A percentile compares a stretch with the other conserved stretches of the same genome.
phyloP scores from a whole-genome alignment of 2,329 filamentous ascomycete species.

The Pestalotiopsis sp. region DNA sequence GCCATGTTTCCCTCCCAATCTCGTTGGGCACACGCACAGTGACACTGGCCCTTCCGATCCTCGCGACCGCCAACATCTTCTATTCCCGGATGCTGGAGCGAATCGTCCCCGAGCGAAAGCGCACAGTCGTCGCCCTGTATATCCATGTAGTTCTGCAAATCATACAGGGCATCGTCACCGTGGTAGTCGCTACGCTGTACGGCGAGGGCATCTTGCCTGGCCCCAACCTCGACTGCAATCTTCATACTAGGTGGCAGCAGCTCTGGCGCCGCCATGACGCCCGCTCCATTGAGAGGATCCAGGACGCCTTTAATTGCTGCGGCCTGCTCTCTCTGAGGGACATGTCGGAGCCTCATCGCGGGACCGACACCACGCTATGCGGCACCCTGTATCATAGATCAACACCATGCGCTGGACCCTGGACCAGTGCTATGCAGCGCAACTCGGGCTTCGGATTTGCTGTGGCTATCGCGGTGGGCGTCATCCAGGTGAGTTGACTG shows the following conservation, averaged over 20 bases:
- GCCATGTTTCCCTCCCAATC: slow-evolving; percentile 30
- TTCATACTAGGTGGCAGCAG: slow-evolving; percentile 58
- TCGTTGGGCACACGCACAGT: slow-evolving; percentile 29
- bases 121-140: slow-evolving; percentile 21
- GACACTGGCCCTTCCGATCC: slow-evolving; percentile 30
- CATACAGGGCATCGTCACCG: slow-evolving; percentile 43
- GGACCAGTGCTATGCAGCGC: slow-evolving; percentile 57
- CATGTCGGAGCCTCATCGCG: slow-evolving; percentile 56
- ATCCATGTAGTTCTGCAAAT: slow-evolving; percentile 39
- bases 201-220: slow-evolving; percentile 37
- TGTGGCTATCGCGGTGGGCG: slow-evolving; percentile 53
- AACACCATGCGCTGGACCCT: slow-evolving; percentile 53
- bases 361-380: slow-evolving; percentile 41
- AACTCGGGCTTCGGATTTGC: slow-evolving; percentile 58
- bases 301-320: slow-evolving; percentile 69
- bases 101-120: neutral
- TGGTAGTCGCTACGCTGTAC: slow-evolving; percentile 46
- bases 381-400: slow-evolving; percentile 46
- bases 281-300: slow-evolving; percentile 57
- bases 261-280: slow-evolving; percentile 55
- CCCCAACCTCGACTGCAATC: slow-evolving; percentile 45
- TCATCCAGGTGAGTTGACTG: slow-evolving; percentile 52
- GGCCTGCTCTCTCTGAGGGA: slow-evolving; percentile 62
- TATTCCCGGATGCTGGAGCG: slow-evolving; percentile 21
- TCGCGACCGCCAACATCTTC: slow-evolving; percentile 29